phyloP scores from a whole-genome alignment of 2,329 filamentous ascomycete genomes.

The Pseudogymnoascus sp. region DNA sequence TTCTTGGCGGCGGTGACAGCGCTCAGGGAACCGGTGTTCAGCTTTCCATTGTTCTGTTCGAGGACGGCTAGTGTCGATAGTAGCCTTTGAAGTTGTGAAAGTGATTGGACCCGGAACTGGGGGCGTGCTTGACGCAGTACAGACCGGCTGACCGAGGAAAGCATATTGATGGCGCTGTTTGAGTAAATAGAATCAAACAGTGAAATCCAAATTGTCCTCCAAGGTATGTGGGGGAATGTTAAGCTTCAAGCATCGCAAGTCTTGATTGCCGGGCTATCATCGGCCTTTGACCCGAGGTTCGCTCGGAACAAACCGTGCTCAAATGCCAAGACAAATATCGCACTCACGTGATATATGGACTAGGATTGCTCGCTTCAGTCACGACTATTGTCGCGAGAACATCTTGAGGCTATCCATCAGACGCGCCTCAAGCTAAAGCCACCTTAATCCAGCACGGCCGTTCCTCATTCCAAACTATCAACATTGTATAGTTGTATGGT shows the following conservation, averaged over 20 bases:
- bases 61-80: conserved; percentile 85
- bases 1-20: conserved; percentile 81
- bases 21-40: conserved; percentile 75
- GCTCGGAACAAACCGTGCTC: conserved; percentile 6
- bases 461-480: conserved; percentile 2
- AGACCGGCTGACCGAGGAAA: conserved; percentile 25
- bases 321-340: neutral
- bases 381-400: conserved; percentile 7
- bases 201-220: conserved; percentile 10
- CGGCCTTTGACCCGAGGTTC: conserved; percentile 9
- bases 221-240: conserved; percentile 8
- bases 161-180: conserved; percentile 22
- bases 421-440: neutral
- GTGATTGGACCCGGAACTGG: conserved; percentile 35
- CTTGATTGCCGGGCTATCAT: conserved; percentile 9
- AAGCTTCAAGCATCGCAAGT: conserved; percentile 7
- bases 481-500: conserved; percentile 5
- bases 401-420: conserved; percentile 8
- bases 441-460: conserved; percentile 2
- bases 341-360: neutral
- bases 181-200: neutral
- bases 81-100: conserved; percentile 57
- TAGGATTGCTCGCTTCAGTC: conserved; percentile 7
- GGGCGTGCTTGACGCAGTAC: conserved; percentile 26
- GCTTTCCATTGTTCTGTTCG: conserved; percentile 84